Percentiles rank a stretch among this genome's conserved stretches.
These are phyloP conservation scores for Plasmodium chabaudi DNA, from an alignment of 169 alveolate genomes.

Conservation along the genomic window DNA sequence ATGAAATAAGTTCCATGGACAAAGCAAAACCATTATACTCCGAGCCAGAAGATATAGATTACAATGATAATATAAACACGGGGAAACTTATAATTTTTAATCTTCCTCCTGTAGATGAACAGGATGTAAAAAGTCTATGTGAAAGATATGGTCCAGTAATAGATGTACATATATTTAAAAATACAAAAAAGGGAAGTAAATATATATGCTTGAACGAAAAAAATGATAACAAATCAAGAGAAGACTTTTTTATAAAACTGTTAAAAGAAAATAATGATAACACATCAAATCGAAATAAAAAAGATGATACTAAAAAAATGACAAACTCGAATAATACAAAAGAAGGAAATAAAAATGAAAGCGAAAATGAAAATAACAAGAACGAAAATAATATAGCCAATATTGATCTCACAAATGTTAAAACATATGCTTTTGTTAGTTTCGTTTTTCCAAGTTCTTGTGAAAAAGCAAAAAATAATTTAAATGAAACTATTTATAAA, in stretches of 20 bases:
- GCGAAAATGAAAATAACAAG: slow-evolving; percentile 51
- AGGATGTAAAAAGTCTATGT: slow-evolving; percentile 61
- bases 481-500: slow-evolving; percentile 78
- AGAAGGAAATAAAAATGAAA: not conserved
- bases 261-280: slow-evolving; percentile 30
- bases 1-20: slow-evolving; percentile 8
- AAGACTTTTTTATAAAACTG: slow-evolving; percentile 64
- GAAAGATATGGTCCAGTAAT: slow-evolving; percentile 77
- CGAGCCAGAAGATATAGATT: slow-evolving; percentile 10
- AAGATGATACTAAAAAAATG: slow-evolving; percentile 21
- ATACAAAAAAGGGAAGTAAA: slow-evolving; percentile 31
- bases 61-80: slow-evolving; percentile 56
- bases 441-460: slow-evolving; percentile 73
- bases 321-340: not conserved
- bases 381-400: slow-evolving; percentile 5
- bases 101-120: slow-evolving; percentile 65
- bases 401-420: slow-evolving; percentile 62
- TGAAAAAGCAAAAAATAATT: slow-evolving; percentile 32
- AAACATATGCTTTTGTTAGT: slow-evolving; percentile 65
- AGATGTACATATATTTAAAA: slow-evolving; percentile 76
- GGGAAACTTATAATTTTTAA: slow-evolving; percentile 75
- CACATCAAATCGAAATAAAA: not conserved
- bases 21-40: not conserved
- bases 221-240: slow-evolving; percentile 25
- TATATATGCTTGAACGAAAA: slow-evolving; percentile 42